phyloP scores from a whole-genome alignment of 2,329 filamentous ascomycete genomes.

The Pezizomycotina sp. region DNA sequence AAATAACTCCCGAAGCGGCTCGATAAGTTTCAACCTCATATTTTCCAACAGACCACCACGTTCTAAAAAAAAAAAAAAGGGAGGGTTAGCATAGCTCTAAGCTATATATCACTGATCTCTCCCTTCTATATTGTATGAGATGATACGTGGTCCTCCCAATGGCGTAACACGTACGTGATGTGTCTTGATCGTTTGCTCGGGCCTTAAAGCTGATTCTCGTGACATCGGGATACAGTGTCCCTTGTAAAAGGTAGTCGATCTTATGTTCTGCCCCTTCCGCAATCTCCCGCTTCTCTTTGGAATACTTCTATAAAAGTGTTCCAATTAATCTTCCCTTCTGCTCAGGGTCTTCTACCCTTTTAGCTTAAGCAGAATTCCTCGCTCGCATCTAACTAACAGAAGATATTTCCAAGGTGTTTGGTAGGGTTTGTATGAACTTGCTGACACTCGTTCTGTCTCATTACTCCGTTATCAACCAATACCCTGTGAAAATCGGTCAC shows the following conservation, averaged over 20 bases:
- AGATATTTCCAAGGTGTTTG: slow-evolving; percentile 70
- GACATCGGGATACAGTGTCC: slow-evolving; percentile 63
- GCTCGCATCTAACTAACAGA: slow-evolving; percentile 68
- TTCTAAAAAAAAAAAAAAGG: slow-evolving; percentile 28
- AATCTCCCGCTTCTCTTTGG: slow-evolving; percentile 49
- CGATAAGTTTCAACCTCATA: slow-evolving; percentile 52
- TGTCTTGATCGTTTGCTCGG: slow-evolving; percentile 56
- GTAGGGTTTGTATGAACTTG: slow-evolving; percentile 65
- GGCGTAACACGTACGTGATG: slow-evolving; percentile 38
- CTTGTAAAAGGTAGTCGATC: slow-evolving; percentile 76
- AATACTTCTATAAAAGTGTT: slow-evolving; percentile 66
- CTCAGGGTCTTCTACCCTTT: slow-evolving; percentile 63
- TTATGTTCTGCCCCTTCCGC: slow-evolving; percentile 41
- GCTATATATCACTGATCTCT: too few relatives aligned
- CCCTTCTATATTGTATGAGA: too few relatives aligned
- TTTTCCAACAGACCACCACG: slow-evolving; percentile 50
- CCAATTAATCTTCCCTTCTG: slow-evolving; percentile 86
- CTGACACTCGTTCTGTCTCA: slow-evolving; percentile 71
- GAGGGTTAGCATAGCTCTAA: slow-evolving; percentile 19
- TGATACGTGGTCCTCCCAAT: neutral
- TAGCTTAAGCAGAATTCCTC: slow-evolving; percentile 57
- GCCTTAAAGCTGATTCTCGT: slow-evolving; percentile 56
- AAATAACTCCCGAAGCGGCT: slow-evolving; percentile 54
- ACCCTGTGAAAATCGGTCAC: slow-evolving; percentile 70
- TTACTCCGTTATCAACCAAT: slow-evolving; percentile 68